phyloP scores from a whole-genome alignment of 305 asterid species.

The Solanum hybrid region DNA sequence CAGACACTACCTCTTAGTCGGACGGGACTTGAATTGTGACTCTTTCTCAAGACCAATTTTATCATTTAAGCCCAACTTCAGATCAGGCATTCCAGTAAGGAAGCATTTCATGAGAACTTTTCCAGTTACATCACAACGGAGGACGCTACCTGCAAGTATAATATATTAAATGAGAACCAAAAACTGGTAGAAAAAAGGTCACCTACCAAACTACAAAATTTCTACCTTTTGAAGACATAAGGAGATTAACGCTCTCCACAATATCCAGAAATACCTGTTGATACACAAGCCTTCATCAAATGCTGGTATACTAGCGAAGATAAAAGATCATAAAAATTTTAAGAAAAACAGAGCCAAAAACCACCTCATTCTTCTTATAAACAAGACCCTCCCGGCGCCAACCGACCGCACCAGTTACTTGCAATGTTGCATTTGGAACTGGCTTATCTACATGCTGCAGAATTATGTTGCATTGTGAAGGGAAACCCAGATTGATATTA shows the following conservation, averaged over 20 bases:
- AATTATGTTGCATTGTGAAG: not conserved
- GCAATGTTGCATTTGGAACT: conserved; percentile 96
- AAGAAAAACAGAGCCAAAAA: conserved; percentile 2
- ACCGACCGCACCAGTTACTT: conserved; percentile 99
- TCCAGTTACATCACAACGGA: conserved; percentile 96
- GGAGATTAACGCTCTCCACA: conserved; percentile 97
- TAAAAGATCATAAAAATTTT: not conserved
- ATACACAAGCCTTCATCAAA: conserved; percentile 9
- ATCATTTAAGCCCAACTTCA: conserved; percentile 96
- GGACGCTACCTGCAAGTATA: conserved; percentile 64
- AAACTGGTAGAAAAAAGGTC: not conserved
- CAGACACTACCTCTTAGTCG: conserved; percentile 62
- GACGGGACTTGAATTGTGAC: conserved; percentile 92
- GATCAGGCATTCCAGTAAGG: conserved; percentile 99
- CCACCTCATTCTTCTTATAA: conserved; percentile 95
- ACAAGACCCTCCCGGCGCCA: conserved; percentile 98
- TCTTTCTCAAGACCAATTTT: conserved; percentile 98
- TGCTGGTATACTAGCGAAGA: not conserved
- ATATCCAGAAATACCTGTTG: conserved; percentile 92
- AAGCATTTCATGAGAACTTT: conserved; percentile 96
- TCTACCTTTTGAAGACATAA: conserved; percentile 96
- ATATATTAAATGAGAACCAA: conserved; percentile 10
- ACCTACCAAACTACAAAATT: not conserved
- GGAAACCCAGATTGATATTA: too few relatives aligned
- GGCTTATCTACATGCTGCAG: conserved; percentile 80